phyloP scores from a whole-genome alignment of 352 stramenopile genomes.

The Phytophthora vignae region DNA sequence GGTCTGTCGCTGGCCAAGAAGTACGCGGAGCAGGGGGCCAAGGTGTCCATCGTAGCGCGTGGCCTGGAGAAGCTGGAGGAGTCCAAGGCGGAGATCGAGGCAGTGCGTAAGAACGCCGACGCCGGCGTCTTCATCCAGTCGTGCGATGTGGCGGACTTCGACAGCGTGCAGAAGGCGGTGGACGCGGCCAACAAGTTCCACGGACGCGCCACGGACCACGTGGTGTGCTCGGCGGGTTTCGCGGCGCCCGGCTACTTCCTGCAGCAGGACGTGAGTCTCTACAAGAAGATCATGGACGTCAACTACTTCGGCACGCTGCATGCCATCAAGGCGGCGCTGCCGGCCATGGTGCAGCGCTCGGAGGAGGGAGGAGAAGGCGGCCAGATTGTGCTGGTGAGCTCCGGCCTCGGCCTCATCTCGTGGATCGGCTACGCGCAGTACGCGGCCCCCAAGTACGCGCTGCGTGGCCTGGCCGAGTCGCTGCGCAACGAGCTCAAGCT shows the following conservation, averaged over 20 bases:
- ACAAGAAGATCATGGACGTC: slow-evolving; percentile 85
- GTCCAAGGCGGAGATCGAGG: slow-evolving; percentile 71
- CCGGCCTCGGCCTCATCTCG: slow-evolving; percentile 70
- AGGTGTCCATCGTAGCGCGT: slow-evolving; percentile 79
- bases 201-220: slow-evolving; percentile 67
- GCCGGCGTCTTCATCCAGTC: slow-evolving; percentile 72
- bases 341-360: slow-evolving; percentile 77
- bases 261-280: slow-evolving; percentile 73
- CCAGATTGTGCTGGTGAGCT: slow-evolving; percentile 79
- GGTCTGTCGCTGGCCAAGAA: slow-evolving; percentile 75
- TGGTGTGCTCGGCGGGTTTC: slow-evolving; percentile 76
- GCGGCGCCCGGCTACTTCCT: slow-evolving; percentile 77
- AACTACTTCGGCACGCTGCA: slow-evolving; percentile 90
- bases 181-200: slow-evolving; percentile 76
- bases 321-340: slow-evolving; percentile 82
- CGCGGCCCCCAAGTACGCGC: slow-evolving; percentile 82
- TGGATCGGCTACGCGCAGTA: slow-evolving; percentile 89
- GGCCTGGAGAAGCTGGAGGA: slow-evolving; percentile 63
- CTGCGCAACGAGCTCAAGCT: slow-evolving; percentile 82
- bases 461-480: slow-evolving; percentile 80
- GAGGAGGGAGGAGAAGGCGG: slow-evolving; percentile 63
- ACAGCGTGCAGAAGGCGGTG: slow-evolving; percentile 67
- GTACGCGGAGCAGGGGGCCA: slow-evolving; percentile 72
- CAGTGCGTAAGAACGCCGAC: slow-evolving; percentile 38
- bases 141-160: slow-evolving; percentile 75